These are phyloP conservation scores for Neopestalotiopsis sp. DNA, from an alignment of 2,329 filamentous ascomycete genomes.

Conservation along the genomic window DNA sequence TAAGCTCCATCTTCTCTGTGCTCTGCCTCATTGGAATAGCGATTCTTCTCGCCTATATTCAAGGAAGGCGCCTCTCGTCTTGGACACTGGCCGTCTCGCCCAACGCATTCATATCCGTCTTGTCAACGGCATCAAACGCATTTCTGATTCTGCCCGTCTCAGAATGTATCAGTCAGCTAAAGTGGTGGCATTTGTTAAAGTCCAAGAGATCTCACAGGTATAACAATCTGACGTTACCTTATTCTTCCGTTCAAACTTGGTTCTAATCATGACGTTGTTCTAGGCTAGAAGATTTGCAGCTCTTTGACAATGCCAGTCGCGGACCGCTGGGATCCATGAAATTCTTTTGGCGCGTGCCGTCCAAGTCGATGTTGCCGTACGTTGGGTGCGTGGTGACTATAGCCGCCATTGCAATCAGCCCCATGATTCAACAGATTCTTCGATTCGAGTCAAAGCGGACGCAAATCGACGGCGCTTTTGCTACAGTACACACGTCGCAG, in stretches of 20 bases:
- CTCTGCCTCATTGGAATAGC: slow-evolving; percentile 8
- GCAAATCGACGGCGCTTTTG: not conserved
- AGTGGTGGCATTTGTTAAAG: slow-evolving; percentile 12
- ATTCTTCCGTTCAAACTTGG: not conserved
- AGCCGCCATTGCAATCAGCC: not conserved
- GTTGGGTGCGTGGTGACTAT: not conserved
- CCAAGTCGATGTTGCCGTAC: not conserved
- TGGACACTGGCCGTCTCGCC: slow-evolving; percentile 8
- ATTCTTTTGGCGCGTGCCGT: not conserved
- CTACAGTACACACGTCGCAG: not conserved
- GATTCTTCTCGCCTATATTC: not conserved
- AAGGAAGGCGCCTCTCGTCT: not conserved
- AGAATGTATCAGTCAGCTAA: slow-evolving; percentile 12
- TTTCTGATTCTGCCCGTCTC: slow-evolving; percentile 8
- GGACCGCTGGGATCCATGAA: not conserved
- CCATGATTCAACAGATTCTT: not conserved
- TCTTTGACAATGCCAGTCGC: not conserved
- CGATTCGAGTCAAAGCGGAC: not conserved
- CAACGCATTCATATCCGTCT: slow-evolving; percentile 7
- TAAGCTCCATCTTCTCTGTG: not conserved
- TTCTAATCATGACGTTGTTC: not conserved
- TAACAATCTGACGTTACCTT: not conserved
- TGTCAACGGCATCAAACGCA: slow-evolving; percentile 9
- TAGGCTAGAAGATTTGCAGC: not conserved
- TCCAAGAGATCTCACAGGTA: not conserved